These are phyloP conservation scores for Pulveroboletus sp. DNA, from an alignment of 768 basidiomycete species.

Conservation along the genomic window DNA sequence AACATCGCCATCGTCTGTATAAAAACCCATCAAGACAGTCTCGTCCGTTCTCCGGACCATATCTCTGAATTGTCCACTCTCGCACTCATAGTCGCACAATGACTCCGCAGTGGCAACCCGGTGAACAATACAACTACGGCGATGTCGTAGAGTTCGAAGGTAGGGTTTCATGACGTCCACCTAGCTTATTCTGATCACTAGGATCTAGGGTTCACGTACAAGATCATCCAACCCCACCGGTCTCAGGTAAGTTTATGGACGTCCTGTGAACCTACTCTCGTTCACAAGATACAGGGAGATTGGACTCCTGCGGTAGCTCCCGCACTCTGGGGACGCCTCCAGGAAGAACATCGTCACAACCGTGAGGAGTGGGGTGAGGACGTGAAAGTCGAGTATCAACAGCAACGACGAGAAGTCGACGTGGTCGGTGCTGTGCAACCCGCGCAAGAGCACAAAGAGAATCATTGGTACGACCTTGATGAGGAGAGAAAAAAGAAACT, in stretches of 20 bases:
- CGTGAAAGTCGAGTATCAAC: constrained; percentile 9
- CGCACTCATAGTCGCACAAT: constrained; percentile 25
- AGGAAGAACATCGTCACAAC: constrained; percentile 28
- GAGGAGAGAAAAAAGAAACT: constrained; percentile 55
- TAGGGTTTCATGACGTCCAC: constrained; percentile 16
- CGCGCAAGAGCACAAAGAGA: constrained; percentile 44
- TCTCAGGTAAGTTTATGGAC: constrained; percentile 49
- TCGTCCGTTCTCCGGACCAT: background rate
- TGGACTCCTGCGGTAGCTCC: constrained; percentile 63
- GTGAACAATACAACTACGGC: constrained; percentile 51
- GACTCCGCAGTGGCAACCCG: constrained; percentile 55
- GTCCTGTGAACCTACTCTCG: background rate
- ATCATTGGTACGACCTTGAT: constrained; percentile 52
- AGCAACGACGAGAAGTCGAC: constrained; percentile 26
- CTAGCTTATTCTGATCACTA: constrained; percentile 6
- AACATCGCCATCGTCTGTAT: constrained; percentile 13
- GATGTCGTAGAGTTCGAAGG: constrained; percentile 56
- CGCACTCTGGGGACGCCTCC: constrained; percentile 61
- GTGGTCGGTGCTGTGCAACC: constrained; percentile 20
- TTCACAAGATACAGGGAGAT: constrained; percentile 41
- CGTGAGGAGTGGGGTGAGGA: constrained; percentile 19
- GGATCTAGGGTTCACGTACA: constrained; percentile 47
- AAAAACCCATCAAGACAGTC: constrained; percentile 10
- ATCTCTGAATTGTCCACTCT: constrained; percentile 5
- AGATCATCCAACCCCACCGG: constrained; percentile 65